Evolutionary conservation across 1,284 basidiomycete genomes (phyloP).

Genomic region (Cerrena zonata): DNA sequence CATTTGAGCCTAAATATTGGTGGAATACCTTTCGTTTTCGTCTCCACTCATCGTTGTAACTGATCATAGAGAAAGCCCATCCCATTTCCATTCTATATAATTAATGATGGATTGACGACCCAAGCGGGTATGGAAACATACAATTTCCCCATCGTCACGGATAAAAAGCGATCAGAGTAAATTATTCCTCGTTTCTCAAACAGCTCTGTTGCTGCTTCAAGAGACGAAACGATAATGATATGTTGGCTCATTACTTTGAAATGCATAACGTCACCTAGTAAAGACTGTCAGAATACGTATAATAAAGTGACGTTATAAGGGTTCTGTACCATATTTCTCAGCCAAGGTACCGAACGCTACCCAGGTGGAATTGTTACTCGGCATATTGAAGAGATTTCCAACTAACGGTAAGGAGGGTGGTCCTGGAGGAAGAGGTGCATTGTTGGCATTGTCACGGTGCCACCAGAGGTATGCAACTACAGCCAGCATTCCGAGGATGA

Average conservation of each 20-base stretch:
- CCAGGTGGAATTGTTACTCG: not conserved
- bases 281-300: not conserved
- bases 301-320: not conserved
- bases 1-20: slow-evolving; percentile 13
- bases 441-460: not conserved
- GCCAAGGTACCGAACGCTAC: not conserved
- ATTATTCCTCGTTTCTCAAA: slow-evolving; percentile 44
- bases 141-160: not conserved
- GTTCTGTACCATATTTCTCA: not conserved
- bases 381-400: no score
- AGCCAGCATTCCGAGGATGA: no score
- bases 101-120: no score
- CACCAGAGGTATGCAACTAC: no score
- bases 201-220: slow-evolving; percentile 42
- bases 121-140: no score
- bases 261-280: slow-evolving; percentile 23
- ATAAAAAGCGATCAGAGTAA: slow-evolving; percentile 33
- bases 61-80: slow-evolving; percentile 30
- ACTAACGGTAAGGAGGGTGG: not conserved
- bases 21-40: slow-evolving; percentile 32
- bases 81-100: slow-evolving; percentile 38
- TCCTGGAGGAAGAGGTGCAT: not conserved
- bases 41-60: slow-evolving; percentile 38
- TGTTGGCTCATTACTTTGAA: slow-evolving; percentile 20
- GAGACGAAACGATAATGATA: slow-evolving; percentile 26